Evolutionary conservation across 257 asterid genomes (phyloP).

Genomic region (Prunella vulgaris): DNA sequence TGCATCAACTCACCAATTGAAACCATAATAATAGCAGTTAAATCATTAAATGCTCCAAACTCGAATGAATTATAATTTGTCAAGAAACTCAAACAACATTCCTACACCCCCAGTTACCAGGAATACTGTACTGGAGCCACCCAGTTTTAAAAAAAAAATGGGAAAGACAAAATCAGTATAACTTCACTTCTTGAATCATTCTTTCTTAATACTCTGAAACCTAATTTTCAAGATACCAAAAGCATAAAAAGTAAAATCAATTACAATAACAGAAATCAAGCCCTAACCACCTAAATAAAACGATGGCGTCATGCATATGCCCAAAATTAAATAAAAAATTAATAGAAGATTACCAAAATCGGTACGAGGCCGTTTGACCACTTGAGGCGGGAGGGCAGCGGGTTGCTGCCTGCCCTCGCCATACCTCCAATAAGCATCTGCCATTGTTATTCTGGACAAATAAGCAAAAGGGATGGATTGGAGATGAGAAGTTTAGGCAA

Average conservation of each 20-base stretch:
- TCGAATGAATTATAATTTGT: neutral
- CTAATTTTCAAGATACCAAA: slow-evolving; percentile 11
- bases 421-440: slow-evolving; percentile 75
- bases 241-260: neutral
- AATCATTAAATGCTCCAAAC: neutral
- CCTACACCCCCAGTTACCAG: slow-evolving; percentile 6
- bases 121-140: neutral
- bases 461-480: neutral
- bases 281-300: neutral
- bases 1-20: neutral
- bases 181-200: neutral
- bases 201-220: neutral
- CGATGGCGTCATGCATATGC: neutral
- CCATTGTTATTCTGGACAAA: slow-evolving; percentile 34
- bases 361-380: slow-evolving; percentile 68
- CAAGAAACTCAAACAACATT: neutral
- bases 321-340: neutral
- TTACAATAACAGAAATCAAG: slow-evolving; percentile 13
- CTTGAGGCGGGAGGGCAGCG: slow-evolving; percentile 38
- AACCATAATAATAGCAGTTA: neutral
- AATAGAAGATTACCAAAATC: slow-evolving; percentile 43
- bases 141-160: neutral
- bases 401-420: slow-evolving; percentile 51
- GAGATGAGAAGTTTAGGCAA: neutral
- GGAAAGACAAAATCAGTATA: neutral